Base-by-base conservation (phyloP, 805 yeast genomes). In the Starmera quercuum region DNA sequence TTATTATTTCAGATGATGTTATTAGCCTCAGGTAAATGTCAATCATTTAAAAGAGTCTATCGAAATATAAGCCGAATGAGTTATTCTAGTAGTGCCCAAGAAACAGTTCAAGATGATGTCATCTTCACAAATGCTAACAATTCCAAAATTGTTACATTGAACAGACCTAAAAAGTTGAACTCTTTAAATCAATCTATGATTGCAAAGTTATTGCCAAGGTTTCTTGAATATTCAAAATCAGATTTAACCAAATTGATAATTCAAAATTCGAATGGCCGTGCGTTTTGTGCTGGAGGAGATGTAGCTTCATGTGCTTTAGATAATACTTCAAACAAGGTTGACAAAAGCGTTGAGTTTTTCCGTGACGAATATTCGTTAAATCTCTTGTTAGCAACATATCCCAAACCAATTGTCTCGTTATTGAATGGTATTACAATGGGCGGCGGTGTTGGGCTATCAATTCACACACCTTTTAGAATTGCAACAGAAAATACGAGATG, bases 361-460 rank as follows among this genome's bases (percentile, higher is more conserved):
- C 72, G 75, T 39, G 56, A 68, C 35, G 97, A 90, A 60, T 90
- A 92, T 63, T 75, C 79, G 40, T 63, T 92, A 50, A 78, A 92
- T 64, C 83, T 78, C 51, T 62, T 80, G 32, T 65, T 88, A 39
- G 79, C 95, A 8, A 78, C 90, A n/a, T 87, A 76, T 47, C 64
- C 78, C 38, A 90, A 87, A 63, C 97, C 97, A 2, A 70, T 83
- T 39, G 78, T 92, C n/a, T 67, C 95, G 0, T 51, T 86, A 25
- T 79, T 83, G 76, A 80, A 92, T 53, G 97, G 97, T 16, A 84
- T 90, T 47, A 85, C 90, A 19, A 86, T 92, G 95, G 98, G 97
- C 35, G 97, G 97, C 33, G 97, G 97, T 47, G 95, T 87, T 29
- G 97, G 98, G 5, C 63, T 92, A 29, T 70, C 90, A 1, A 81